Conservation (phyloP, 176 grass and related monocot genomes). For the Triticum urartu region DNA sequence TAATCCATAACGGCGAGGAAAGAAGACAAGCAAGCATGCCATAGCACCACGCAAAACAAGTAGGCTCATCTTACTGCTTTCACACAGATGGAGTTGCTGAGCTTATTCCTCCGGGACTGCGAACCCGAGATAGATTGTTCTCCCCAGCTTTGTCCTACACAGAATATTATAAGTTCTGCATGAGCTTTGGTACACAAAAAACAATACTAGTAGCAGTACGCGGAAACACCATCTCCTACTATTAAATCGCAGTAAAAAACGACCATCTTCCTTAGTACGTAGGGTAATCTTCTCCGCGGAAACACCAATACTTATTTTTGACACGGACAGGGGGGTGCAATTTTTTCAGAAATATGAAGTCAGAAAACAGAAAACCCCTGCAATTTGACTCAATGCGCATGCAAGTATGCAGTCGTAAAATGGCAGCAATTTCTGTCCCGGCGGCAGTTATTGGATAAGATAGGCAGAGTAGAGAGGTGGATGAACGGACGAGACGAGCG, state of each 20-base stretch:
- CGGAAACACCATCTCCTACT: background rate
- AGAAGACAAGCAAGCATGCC: background rate
- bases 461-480: background rate
- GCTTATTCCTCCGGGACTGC: background rate
- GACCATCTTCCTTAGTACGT: background rate
- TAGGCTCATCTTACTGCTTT: conserved; percentile 13
- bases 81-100: background rate
- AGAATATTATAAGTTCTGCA: background rate
- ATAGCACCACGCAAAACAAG: background rate
- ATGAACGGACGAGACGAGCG: background rate
- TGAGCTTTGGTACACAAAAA: background rate
- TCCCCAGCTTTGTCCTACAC: conserved; percentile 18
- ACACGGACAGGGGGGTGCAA: background rate
- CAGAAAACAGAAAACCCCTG: background rate
- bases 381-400: background rate
- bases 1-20: background rate
- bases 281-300: background rate
- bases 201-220: background rate
- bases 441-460: background rate
- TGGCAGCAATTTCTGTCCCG: background rate
- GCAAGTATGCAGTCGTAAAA: background rate
- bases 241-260: background rate
- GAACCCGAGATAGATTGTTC: background rate
- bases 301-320: background rate
- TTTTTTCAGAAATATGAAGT: too few relatives aligned